These are phyloP conservation scores for Curvularia sp. DNA, from an alignment of 2,329 filamentous ascomycete species.

Conservation along the genomic window DNA sequence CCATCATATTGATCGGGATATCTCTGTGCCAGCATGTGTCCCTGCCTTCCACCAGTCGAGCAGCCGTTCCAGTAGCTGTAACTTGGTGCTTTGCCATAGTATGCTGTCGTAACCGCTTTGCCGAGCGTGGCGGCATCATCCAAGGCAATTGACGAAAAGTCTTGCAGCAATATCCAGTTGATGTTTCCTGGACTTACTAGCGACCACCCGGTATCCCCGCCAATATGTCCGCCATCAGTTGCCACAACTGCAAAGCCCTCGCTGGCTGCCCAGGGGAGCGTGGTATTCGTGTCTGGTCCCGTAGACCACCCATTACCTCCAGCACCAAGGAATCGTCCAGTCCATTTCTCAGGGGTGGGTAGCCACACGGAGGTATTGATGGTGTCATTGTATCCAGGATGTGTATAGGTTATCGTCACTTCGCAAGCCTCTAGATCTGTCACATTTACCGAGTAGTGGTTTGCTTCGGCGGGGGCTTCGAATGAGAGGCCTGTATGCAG, in stretches of 20 bases:
- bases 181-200: slow-evolving; percentile 25
- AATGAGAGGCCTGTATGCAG: slow-evolving; percentile 9
- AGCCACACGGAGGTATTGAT: slow-evolving; percentile 32
- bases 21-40: slow-evolving; percentile 40
- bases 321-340: slow-evolving; percentile 28
- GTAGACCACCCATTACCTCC: slow-evolving; percentile 34
- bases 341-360: slow-evolving; percentile 28
- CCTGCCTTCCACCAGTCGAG: slow-evolving; percentile 34
- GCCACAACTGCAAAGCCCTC: slow-evolving; percentile 32
- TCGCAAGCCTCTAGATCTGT: slow-evolving; percentile 41
- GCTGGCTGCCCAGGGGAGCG: slow-evolving; percentile 21
- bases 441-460: slow-evolving; percentile 19
- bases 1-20: slow-evolving; percentile 41
- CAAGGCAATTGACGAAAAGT: slow-evolving; percentile 43
- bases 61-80: slow-evolving; percentile 46
- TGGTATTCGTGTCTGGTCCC: slow-evolving; percentile 21
- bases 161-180: slow-evolving; percentile 35
- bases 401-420: slow-evolving; percentile 44
- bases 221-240: slow-evolving; percentile 32
- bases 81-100: slow-evolving; percentile 37
- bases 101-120: slow-evolving; percentile 35
- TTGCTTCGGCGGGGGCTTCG: slow-evolving; percentile 11
- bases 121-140: slow-evolving; percentile 41
- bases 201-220: slow-evolving; percentile 15
- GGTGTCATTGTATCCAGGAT: slow-evolving; percentile 26